Evolutionary conservation across 352 stramenopile species (phyloP).

Genomic region (Phytophthora hibernalis): DNA sequence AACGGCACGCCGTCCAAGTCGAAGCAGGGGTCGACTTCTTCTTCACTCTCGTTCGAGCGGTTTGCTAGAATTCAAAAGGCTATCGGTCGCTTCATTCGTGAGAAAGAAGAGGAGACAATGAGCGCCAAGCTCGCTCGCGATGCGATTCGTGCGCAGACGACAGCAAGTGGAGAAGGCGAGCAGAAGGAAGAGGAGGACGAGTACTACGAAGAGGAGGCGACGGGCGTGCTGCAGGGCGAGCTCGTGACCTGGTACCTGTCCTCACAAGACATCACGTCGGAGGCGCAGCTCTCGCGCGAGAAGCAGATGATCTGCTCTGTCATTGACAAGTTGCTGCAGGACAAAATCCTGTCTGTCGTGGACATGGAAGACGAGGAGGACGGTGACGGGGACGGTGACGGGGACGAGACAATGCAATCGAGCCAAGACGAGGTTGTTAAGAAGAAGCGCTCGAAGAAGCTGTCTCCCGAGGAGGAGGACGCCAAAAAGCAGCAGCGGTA

Average conservation of each 20-base stretch:
- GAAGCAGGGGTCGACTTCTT: slow-evolving; percentile 34
- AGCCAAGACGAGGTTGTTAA: slow-evolving; percentile 27
- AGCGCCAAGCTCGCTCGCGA: slow-evolving; percentile 55
- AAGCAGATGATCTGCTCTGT: slow-evolving; percentile 87
- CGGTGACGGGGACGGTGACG: slow-evolving; percentile 11
- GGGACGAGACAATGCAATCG: slow-evolving; percentile 26
- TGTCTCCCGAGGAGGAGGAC: slow-evolving; percentile 58
- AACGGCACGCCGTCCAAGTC: slow-evolving; percentile 31
- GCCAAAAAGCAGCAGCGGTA: slow-evolving; percentile 71
- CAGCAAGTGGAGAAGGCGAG: slow-evolving; percentile 20
- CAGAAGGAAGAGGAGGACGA: slow-evolving; percentile 46
- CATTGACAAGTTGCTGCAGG: slow-evolving; percentile 80
- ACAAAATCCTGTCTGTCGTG: slow-evolving; percentile 80
- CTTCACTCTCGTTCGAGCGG: slow-evolving; percentile 81
- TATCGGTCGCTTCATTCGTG: slow-evolving; percentile 78
- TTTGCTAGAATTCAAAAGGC: slow-evolving; percentile 86
- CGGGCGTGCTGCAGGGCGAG: slow-evolving; percentile 75
- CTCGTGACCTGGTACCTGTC: slow-evolving; percentile 88
- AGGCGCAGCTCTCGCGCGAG: slow-evolving; percentile 76
- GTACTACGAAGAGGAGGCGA: slow-evolving; percentile 64
- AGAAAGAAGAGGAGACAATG: slow-evolving; percentile 75
- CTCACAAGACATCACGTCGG: slow-evolving; percentile 86
- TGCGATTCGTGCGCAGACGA: slow-evolving; percentile 33
- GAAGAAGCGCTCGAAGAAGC: slow-evolving; percentile 40
- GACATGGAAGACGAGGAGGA: slow-evolving; percentile 70